Evolutionary conservation across 495 filamentous ascomycete genomes (phyloP), one percentile per base, ranked within the genome.

Genomic region (Aspergillus sclerotiicarbonarius): DNA sequence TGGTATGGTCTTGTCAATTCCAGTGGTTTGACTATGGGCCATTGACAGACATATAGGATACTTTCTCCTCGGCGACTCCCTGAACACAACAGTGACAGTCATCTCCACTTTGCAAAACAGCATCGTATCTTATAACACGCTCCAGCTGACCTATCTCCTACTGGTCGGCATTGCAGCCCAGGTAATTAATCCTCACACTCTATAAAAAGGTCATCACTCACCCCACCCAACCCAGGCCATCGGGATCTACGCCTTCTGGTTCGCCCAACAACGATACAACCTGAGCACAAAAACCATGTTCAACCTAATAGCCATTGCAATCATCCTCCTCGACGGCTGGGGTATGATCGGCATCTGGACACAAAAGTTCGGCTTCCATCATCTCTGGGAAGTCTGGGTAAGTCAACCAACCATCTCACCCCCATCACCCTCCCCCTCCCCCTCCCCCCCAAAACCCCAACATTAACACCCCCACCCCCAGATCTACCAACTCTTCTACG

Each of bases 281-380:
- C 70, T 86, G 0, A 71, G 72, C 57, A 83, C 84, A 1, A 86
- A 85, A 63, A 80, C 78, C 18, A 86, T 87, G 84, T 85, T 87
- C 71, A 85, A 84, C 62, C 63, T 72, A 12, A 76, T 86, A 43
- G 80, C 80, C 35, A 61, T 83, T 20, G 70, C 69, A 13, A 86
- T 87, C 56, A 75, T 86, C 29, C 58, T 87, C 6, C 77, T 86
- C 4, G 82, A 86, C 60, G 78, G 75, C 47, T 87, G 84, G 84
- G 84, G 84, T 49, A 86, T 86, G 82, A 82, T 87, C 48, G 84
- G 84, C 8, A 85, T 84, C 61, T 86, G 83, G 84, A 86, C 83
- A 2, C 55, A 80, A 41, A 67, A 57, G 6, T 86, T 87, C 62
- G 84, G 84, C 8, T 87, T 85, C 64, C 82, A 87, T 61, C 71